phyloP scores from a whole-genome alignment of 2,329 filamentous ascomycete species.

The Macroventuria anomochaeta region DNA sequence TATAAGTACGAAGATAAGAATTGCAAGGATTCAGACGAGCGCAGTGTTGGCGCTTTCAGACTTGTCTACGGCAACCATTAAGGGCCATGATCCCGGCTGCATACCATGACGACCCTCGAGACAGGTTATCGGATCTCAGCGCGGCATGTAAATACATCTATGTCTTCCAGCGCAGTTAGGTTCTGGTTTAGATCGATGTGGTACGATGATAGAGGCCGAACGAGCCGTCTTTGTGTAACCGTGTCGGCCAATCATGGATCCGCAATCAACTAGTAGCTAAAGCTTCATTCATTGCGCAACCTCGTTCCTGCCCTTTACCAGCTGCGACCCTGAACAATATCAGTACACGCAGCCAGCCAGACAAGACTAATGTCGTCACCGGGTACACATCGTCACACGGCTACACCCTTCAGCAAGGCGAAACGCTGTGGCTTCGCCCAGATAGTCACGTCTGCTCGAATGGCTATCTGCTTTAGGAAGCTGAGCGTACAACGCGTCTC shows the following conservation, averaged over 20 bases:
- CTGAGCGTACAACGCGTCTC: slow-evolving; percentile 10
- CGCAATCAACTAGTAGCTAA: neutral
- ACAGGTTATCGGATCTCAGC: neutral
- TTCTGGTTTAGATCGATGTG: slow-evolving; percentile 4
- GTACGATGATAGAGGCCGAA: slow-evolving; percentile 16
- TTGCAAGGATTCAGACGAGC: neutral
- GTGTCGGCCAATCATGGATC: neutral
- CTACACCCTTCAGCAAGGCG: slow-evolving; percentile 1
- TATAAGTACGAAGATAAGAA: slow-evolving; percentile 4
- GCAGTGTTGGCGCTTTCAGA: slow-evolving; percentile 2
- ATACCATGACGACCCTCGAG: neutral
- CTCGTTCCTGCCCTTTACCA: slow-evolving; percentile 11
- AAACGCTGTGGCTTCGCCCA: slow-evolving; percentile 1
- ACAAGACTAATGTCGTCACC: slow-evolving; percentile 8
- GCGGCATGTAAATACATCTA: slow-evolving; percentile 1
- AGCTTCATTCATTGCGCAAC: slow-evolving; percentile 15
- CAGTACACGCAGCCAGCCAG: slow-evolving; percentile 8
- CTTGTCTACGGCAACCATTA: slow-evolving; percentile 4
- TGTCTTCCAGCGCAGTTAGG: slow-evolving; percentile 13
- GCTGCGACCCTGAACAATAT: slow-evolving; percentile 2
- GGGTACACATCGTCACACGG: slow-evolving; percentile 12
- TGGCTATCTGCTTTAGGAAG: slow-evolving; percentile 6
- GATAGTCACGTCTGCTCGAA: slow-evolving; percentile 4
- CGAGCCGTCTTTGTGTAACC: slow-evolving; percentile 5
- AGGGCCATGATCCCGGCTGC: neutral